Conservation (phyloP, 1,284 basidiomycete species). For the Termitomyces sp. region DNA sequence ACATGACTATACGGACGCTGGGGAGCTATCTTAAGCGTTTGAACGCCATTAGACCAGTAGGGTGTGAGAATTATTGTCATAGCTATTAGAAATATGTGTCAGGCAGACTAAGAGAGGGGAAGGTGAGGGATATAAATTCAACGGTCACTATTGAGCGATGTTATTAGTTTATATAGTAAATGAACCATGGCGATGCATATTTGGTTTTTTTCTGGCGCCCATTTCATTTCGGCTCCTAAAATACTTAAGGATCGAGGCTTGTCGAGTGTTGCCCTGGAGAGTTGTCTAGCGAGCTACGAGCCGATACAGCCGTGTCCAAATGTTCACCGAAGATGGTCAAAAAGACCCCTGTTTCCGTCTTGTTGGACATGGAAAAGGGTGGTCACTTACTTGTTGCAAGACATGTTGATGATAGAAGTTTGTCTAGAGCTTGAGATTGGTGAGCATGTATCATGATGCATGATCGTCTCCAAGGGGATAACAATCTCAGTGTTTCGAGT, state of each 20-base stretch:
- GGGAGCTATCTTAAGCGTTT: conserved; percentile 59
- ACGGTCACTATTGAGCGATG: neutral
- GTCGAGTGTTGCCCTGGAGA: conserved; percentile 3
- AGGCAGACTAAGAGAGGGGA: conserved; percentile 3
- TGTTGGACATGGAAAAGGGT: neutral
- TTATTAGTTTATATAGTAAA: conserved; percentile 4
- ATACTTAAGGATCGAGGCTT: neutral
- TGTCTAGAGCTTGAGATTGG: neutral
- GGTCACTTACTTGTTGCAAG: neutral
- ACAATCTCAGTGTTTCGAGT: neutral
- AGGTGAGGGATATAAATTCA: conserved; percentile 5
- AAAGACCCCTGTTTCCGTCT: neutral
- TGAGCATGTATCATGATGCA: neutral
- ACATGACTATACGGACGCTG: conserved; percentile 39
- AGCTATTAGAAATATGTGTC: conserved; percentile 9
- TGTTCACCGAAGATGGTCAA: neutral
- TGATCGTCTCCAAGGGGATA: conserved; percentile 3
- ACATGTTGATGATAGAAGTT: neutral
- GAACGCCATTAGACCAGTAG: conserved; percentile 61
- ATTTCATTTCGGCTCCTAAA: neutral
- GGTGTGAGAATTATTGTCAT: conserved; percentile 69
- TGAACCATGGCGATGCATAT: conserved; percentile 8
- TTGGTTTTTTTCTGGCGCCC: conserved; percentile 1
- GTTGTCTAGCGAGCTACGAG: conserved; percentile 4
- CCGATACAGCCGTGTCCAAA: neutral